Conservation (phyloP, 2,329 filamentous ascomycete species). For the Aureobasidium sp. region DNA sequence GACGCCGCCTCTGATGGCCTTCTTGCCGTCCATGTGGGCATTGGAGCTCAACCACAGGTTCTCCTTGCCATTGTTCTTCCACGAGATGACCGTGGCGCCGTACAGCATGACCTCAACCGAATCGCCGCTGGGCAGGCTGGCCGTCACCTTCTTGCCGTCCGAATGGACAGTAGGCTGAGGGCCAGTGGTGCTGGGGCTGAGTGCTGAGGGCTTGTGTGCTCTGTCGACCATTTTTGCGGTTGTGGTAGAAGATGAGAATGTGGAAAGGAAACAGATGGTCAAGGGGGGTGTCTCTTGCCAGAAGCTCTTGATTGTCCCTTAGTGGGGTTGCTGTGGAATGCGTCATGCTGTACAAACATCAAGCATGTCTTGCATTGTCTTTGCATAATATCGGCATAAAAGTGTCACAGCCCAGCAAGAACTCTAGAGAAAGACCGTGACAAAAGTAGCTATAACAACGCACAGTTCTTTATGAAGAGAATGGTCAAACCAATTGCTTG, state of each 20-base stretch:
- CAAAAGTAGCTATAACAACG: no score
- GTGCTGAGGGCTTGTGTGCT: constrained; percentile 71
- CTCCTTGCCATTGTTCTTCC: constrained; percentile 76
- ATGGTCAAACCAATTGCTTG: no score
- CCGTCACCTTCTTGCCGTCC: constrained; percentile 65
- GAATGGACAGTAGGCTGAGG: constrained; percentile 72
- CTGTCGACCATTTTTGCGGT: constrained; percentile 64
- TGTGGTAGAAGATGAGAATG: not conserved
- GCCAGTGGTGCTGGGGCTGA: constrained; percentile 57
- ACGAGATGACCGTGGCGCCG: constrained; percentile 86
- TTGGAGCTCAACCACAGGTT: constrained; percentile 80
- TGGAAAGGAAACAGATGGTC: not conserved
- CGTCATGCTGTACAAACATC: not conserved
- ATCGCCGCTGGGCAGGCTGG: constrained; percentile 77
- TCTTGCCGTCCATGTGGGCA: constrained; percentile 74
- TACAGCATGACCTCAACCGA: constrained; percentile 79
- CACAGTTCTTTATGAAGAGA: no score
- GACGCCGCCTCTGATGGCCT: constrained; percentile 85
- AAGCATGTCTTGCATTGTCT: not conserved
- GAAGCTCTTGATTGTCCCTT: constrained; percentile 5
- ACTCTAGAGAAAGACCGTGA: no score
- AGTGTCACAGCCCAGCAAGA: no score
- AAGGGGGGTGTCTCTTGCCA: not conserved
- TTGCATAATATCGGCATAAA: not conserved
- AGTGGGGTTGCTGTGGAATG: not conserved